phyloP scores from a whole-genome alignment of 768 basidiomycete species.

The Neoboletus magnificus region DNA sequence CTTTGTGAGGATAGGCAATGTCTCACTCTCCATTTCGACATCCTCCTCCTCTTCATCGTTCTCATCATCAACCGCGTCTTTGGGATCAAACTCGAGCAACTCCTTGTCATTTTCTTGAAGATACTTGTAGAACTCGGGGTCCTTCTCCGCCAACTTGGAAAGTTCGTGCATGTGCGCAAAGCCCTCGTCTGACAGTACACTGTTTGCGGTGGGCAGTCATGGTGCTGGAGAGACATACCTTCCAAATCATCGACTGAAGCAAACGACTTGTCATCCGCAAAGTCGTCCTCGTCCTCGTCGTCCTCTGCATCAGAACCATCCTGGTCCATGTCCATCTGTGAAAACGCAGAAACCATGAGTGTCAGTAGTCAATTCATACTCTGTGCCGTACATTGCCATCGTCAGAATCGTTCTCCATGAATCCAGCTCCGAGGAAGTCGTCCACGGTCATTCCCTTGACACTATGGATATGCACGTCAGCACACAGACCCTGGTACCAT shows the following conservation, averaged over 20 bases:
- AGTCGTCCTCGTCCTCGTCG: constrained; percentile 41
- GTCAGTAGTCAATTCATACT: not conserved
- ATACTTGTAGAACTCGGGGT: constrained; percentile 99
- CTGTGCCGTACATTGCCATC: constrained; percentile 35
- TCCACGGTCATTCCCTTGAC: constrained; percentile 63
- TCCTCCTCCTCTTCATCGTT: constrained; percentile 43
- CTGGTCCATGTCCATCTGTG: constrained; percentile 27
- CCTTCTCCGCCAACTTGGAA: constrained; percentile 87
- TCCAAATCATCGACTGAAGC: constrained; percentile 79
- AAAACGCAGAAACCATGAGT: constrained; percentile 4
- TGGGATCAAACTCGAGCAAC: constrained; percentile 73
- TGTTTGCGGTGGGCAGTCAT: not conserved
- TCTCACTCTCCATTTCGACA: constrained; percentile 41
- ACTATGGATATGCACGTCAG: constrained; percentile 8
- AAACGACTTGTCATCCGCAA: constrained; percentile 61
- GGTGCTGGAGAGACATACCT: constrained; percentile 32
- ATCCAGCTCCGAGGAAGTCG: constrained; percentile 67
- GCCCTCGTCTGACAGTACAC: constrained; percentile 55
- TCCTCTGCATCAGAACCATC: constrained; percentile 37
- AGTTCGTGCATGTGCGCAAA: constrained; percentile 75
- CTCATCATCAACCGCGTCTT: constrained; percentile 47
- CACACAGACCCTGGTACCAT: not conserved
- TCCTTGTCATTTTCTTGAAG: constrained; percentile 93
- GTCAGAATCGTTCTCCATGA: constrained; percentile 63
- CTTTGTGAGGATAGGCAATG: constrained; percentile 58